phyloP scores from a whole-genome alignment of 1,284 basidiomycete genomes.

The Tausonia pullulans region DNA sequence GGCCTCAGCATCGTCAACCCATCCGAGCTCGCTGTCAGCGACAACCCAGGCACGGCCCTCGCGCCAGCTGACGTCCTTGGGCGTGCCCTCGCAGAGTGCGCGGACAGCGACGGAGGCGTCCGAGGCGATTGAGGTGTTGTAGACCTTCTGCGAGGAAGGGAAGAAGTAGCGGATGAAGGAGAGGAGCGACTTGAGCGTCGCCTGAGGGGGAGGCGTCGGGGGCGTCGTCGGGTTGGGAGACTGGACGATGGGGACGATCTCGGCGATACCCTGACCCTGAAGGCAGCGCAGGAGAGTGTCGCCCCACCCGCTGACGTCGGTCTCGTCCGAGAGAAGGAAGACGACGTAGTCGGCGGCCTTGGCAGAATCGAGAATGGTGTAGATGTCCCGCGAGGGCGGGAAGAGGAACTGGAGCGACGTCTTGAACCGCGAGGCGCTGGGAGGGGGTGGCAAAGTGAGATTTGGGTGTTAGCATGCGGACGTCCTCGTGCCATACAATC shows the following conservation, averaged over 20 bases:
- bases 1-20: slow-evolving; percentile 22
- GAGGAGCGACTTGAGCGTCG: slow-evolving; percentile 69
- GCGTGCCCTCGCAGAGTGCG: slow-evolving; percentile 66
- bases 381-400: slow-evolving; percentile 57
- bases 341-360: slow-evolving; percentile 87
- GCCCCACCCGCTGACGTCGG: slow-evolving; percentile 76
- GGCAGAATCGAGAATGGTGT: slow-evolving; percentile 72
- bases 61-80: slow-evolving; percentile 64
- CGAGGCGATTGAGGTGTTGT: slow-evolving; percentile 40
- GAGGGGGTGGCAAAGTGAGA: not conserved
- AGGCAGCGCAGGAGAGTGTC: slow-evolving; percentile 82
- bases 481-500: too few species aligned
- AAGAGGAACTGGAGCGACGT: slow-evolving; percentile 78
- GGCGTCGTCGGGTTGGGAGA: slow-evolving; percentile 42
- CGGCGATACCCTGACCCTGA: slow-evolving; percentile 65
- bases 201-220: slow-evolving; percentile 37
- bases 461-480: too few species aligned
- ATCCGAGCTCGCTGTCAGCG: slow-evolving; percentile 43
- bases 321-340: slow-evolving; percentile 63
- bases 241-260: slow-evolving; percentile 48
- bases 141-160: slow-evolving; percentile 56
- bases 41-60: slow-evolving; percentile 70
- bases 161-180: slow-evolving; percentile 94
- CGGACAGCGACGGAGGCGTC: slow-evolving; percentile 62
- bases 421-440: slow-evolving; percentile 72